phyloP scores from a whole-genome alignment of 2,329 filamentous ascomycete genomes.

The Calonectria multiphialidica region DNA sequence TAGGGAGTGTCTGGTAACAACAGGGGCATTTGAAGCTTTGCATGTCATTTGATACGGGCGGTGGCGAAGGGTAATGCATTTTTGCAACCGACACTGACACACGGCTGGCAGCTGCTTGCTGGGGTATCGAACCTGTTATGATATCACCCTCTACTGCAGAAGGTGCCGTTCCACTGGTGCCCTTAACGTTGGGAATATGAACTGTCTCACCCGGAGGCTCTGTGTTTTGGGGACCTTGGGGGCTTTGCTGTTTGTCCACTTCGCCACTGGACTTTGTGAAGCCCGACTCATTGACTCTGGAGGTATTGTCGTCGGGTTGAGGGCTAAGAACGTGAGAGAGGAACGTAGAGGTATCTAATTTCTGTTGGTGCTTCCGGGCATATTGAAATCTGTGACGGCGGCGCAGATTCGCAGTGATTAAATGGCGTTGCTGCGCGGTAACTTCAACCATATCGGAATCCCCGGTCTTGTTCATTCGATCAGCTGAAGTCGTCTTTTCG shows the following conservation, averaged over 20 bases:
- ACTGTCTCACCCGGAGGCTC: no score
- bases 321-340: neutral
- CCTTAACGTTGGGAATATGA: no score
- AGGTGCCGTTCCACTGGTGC: neutral
- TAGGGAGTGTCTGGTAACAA: constrained; percentile 22
- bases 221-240: no score
- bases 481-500: neutral
- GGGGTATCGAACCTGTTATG: neutral
- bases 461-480: neutral
- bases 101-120: constrained; percentile 5
- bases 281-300: neutral
- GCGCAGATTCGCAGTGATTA: neutral
- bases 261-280: no score
- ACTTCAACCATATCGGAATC: neutral
- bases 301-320: neutral
- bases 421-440: neutral
- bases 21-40: constrained; percentile 23
- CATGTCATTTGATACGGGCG: neutral
- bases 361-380: neutral
- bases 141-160: constrained; percentile 1
- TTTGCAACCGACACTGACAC: constrained; percentile 14
- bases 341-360: neutral
- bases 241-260: no score
- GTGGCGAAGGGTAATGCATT: constrained; percentile 11
- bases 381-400: constrained; percentile 13